Evolutionary conservation across 257 asterid species (phyloP), one percentile per base, ranked within the genome.

Genomic region (Penstemon barbatus): DNA sequence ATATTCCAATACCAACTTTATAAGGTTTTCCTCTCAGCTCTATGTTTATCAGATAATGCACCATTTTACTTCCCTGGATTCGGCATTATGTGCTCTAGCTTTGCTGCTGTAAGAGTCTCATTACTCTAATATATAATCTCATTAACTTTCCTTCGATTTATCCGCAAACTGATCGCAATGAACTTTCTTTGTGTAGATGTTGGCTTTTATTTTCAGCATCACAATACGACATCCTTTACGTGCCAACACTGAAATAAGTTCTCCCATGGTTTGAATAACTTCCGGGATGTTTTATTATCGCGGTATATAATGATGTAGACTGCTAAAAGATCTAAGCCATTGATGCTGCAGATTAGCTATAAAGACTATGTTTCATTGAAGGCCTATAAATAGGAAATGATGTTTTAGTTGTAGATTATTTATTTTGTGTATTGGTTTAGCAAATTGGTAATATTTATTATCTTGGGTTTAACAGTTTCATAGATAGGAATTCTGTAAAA

Each of bases 21-120:
- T 25, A 25, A 25, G 33, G 33, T 6, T 49, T 6, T 49, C 39
- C 12, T 8, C 61, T 10, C 79, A 93, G 96, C 96, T 68, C 44
- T 87, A 68, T 90, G 91, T 74, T 83, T 89, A 39, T 90, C 96
- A 5, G 92, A 87, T 6, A 69, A 78, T 43, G 87, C 97, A 0
- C 97, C 97, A 5, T 93, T 93, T 68, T 70, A 85, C 81, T 93
- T 84, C 79, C 97, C 99, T 0, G 97, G 99, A 74, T 91, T 93
- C 85, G 85, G 96, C 71, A 81, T 93, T 54, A 79, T 87, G 83
- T 86, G 95, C 71, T 83, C 96, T 50, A 88, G 84, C 71, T 73
- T 93, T 60, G 80, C 79, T 54, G 90, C 85, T 61, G 96, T 90
- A 84, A 86, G 96, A 53, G 2, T 45, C 59, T 9, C n/a, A 15